These are phyloP conservation scores for Panicum hallii DNA, from an alignment of 202 grass and related monocot species.

Conservation along the genomic window DNA sequence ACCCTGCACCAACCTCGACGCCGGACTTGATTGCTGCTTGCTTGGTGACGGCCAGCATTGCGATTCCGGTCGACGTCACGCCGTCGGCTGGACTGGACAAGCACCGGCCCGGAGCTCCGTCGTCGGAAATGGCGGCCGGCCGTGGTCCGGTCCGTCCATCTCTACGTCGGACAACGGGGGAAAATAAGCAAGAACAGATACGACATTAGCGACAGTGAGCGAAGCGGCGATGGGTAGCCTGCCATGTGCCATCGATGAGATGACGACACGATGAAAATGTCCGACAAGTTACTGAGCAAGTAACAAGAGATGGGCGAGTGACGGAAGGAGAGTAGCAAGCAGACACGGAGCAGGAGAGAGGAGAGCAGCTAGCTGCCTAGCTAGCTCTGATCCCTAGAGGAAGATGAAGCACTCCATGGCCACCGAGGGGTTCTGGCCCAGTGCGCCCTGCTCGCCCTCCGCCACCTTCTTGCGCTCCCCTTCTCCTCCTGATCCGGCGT, in stretches of 20 bases:
- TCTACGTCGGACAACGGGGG: not conserved
- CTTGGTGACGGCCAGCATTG: not conserved
- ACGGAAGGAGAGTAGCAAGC: not conserved
- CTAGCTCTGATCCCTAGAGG: slow-evolving; percentile 30
- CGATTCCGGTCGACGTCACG: not conserved
- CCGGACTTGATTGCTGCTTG: not conserved
- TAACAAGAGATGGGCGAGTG: not conserved
- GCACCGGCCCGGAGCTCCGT: not conserved
- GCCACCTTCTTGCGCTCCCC: slow-evolving; percentile 12
- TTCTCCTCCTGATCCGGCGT: not conserved
- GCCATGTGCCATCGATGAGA: not conserved
- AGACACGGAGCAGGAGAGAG: not conserved
- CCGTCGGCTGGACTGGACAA: not conserved
- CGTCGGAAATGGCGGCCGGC: not conserved
- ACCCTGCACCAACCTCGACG: slow-evolving; percentile 1
- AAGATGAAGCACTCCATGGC: slow-evolving; percentile 70
- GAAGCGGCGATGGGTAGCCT: not conserved
- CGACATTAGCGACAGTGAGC: too few species aligned
- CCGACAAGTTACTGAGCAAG: not conserved
- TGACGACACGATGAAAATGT: not conserved
- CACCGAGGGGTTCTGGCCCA: slow-evolving; percentile 51
- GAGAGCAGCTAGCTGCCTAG: too few species aligned
- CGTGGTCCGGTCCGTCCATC: not conserved
- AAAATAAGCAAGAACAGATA: not conserved
- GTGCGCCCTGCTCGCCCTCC: not conserved